Evolutionary conservation across 2,329 filamentous ascomycete genomes (phyloP).

Genomic region (Rhynchosporium graminicola): DNA sequence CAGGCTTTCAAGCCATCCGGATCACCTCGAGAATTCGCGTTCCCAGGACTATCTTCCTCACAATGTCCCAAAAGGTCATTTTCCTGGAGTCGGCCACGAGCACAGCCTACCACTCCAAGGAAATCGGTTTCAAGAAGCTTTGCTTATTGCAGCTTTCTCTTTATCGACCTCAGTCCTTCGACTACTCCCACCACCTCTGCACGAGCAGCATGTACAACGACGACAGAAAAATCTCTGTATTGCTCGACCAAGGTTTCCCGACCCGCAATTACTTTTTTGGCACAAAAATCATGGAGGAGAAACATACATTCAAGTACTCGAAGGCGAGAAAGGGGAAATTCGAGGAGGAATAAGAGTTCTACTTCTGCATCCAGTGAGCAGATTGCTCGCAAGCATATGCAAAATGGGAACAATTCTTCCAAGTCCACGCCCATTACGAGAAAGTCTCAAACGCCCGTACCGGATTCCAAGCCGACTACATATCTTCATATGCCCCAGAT

Average conservation of each 20-base stretch:
- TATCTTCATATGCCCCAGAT: conserved; percentile 59
- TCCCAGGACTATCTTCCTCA: conserved; percentile 21
- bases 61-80: conserved; percentile 26
- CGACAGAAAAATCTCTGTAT: conserved; percentile 33
- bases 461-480: conserved; percentile 44
- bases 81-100: conserved; percentile 26
- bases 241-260: conserved; percentile 23
- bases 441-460: conserved; percentile 20
- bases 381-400: conserved; percentile 26
- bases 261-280: conserved; percentile 23
- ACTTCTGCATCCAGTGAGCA: conserved; percentile 35
- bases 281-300: conserved; percentile 35
- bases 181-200: conserved; percentile 41
- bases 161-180: conserved; percentile 48
- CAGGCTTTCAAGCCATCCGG: conserved; percentile 27
- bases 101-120: conserved; percentile 41
- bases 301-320: conserved; percentile 37
- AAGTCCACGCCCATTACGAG: conserved; percentile 26
- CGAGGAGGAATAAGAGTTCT: conserved; percentile 40
- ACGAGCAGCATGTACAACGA: conserved; percentile 28
- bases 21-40: conserved; percentile 20
- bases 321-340: conserved; percentile 31
- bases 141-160: conserved; percentile 55
- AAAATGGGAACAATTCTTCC: conserved; percentile 28
- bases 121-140: conserved; percentile 49